Conservation (phyloP, 768 basidiomycete species). For the Scleroderma citrinum region DNA sequence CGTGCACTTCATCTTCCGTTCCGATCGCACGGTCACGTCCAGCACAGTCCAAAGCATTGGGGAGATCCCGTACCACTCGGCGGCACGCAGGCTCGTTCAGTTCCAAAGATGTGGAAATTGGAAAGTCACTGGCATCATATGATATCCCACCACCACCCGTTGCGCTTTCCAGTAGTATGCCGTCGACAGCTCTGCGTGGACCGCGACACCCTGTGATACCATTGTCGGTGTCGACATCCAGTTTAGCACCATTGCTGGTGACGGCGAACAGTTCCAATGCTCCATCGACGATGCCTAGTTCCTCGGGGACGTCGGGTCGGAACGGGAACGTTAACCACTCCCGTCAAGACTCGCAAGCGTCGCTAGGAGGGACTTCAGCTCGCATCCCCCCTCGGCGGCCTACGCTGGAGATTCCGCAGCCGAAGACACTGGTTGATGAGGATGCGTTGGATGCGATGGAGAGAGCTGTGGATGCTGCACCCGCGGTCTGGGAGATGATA, state of each 20-base stretch:
- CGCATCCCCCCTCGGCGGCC: slow-evolving; percentile 21
- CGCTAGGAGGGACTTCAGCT: slow-evolving; percentile 35
- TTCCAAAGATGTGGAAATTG: slow-evolving; percentile 84
- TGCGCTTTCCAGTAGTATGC: slow-evolving; percentile 22
- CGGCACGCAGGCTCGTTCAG: slow-evolving; percentile 96
- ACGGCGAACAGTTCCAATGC: slow-evolving; percentile 4
- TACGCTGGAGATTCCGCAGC: slow-evolving; percentile 45
- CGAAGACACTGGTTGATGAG: slow-evolving; percentile 66
- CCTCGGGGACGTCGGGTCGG: slow-evolving; percentile 6
- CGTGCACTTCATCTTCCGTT: slow-evolving; percentile 18
- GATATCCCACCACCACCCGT: slow-evolving; percentile 29
- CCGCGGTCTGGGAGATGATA: slow-evolving; percentile 77
- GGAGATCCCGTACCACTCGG: slow-evolving; percentile 52
- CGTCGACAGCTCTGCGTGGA: slow-evolving; percentile 39
- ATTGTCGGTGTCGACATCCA: slow-evolving; percentile 20
- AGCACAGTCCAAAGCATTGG: slow-evolving; percentile 23
- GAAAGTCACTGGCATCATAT: slow-evolving; percentile 70
- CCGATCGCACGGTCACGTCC: slow-evolving; percentile 27
- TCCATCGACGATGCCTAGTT: slow-evolving; percentile 7
- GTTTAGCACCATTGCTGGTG: slow-evolving; percentile 9
- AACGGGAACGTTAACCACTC: slow-evolving; percentile 27
- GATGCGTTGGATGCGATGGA: slow-evolving; percentile 77
- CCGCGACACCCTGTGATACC: slow-evolving; percentile 43
- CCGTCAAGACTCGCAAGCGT: slow-evolving; percentile 38
- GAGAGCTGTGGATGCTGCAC: slow-evolving; percentile 71